Base-by-base conservation (phyloP, 2,329 filamentous ascomycete species). In the Diplocarpon rosae region DNA sequence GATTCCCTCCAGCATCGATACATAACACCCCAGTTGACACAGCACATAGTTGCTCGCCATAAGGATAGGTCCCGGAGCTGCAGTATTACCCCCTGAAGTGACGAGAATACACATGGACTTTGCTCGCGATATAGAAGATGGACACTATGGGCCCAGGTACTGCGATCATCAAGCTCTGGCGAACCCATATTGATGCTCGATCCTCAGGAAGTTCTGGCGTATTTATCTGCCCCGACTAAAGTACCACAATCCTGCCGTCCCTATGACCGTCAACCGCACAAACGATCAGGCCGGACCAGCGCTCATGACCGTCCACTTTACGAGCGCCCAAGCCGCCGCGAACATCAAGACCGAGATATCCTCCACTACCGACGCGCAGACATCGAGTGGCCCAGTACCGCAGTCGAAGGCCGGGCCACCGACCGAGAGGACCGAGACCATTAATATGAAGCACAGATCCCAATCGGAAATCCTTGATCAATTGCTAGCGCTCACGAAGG, bases 211-310 rank as follows among this genome's bases (percentile, higher is more conserved):
- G 69, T 95, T 98, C 74, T 95, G 87, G 85, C 78, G 76, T 52
- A 71, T 80, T 49, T 83, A 80, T 62, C 79, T 96, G 38, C 85
- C 86, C 16, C 78, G 86, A 46, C 72, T 98, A 54, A 95, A 98
- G 72, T 98, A 81, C 69, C 83, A 94, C 72, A 98, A 98, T 64
- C 92, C 92, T 0, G 68, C 78, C 11, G 65, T 95, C 37, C 78
- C 83, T 35, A 93, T 96, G 75, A 80, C 85, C 47, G 77, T 95
- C 57, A 81, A 83, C 63, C 83, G 85, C 47, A 80, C 75, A 51
- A 57, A 63, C 31, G 66, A 80, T 36, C 70, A 78, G 54, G 63
- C 68, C 4, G 69, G 69, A 16, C 68, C 74, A 6, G 76, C 83
- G 12, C 71, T 68, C 37, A 69, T 88, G 66, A 78, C 75, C 48